Evolutionary conservation across 2,329 filamentous ascomycete genomes (phyloP).

Genomic region (Laburnicola sp.): DNA sequence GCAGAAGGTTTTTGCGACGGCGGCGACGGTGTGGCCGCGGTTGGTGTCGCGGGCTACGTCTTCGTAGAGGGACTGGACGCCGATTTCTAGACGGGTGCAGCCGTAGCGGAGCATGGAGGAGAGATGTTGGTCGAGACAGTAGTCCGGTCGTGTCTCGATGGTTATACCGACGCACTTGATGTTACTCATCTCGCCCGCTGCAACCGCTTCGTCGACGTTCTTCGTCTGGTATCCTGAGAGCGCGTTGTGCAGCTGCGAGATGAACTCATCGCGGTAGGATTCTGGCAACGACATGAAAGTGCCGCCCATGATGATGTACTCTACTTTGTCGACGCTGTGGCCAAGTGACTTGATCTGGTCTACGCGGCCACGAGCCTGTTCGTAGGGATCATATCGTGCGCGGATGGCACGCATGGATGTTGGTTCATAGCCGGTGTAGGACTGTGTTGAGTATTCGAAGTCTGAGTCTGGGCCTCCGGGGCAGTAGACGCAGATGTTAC

Average conservation of each 20-base stretch:
- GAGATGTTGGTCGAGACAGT: conserved; percentile 93
- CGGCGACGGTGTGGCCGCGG: conserved; percentile 90
- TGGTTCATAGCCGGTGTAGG: conserved; percentile 97
- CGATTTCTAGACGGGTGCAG: conserved; percentile 90
- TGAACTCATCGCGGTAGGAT: conserved; percentile 89
- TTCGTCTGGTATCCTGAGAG: conserved; percentile 93
- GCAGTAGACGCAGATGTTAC: conserved; percentile 99
- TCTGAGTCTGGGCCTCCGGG: conserved; percentile 96
- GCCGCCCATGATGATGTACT: conserved; percentile 99
- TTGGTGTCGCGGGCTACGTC: conserved; percentile 99
- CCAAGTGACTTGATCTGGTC: conserved; percentile 95
- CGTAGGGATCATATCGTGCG: conserved; percentile 95
- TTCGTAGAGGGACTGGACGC: conserved; percentile 95
- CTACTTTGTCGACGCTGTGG: conserved; percentile 97
- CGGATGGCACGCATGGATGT: conserved; percentile 98
- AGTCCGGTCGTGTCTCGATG: conserved; percentile 95
- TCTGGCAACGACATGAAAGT: conserved; percentile 97
- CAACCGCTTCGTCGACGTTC: conserved; percentile 92
- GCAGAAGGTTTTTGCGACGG: conserved; percentile 95
- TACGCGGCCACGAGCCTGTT: conserved; percentile 92
- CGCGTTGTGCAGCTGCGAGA: conserved; percentile 94
- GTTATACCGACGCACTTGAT: conserved; percentile 98
- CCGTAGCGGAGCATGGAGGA: conserved; percentile 97
- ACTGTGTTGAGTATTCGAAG: conserved; percentile 98
- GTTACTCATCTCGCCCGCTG: conserved; percentile 93